Evolutionary conservation across 495 filamentous ascomycete genomes (phyloP).

Genomic region (Physcia stellaris): DNA sequence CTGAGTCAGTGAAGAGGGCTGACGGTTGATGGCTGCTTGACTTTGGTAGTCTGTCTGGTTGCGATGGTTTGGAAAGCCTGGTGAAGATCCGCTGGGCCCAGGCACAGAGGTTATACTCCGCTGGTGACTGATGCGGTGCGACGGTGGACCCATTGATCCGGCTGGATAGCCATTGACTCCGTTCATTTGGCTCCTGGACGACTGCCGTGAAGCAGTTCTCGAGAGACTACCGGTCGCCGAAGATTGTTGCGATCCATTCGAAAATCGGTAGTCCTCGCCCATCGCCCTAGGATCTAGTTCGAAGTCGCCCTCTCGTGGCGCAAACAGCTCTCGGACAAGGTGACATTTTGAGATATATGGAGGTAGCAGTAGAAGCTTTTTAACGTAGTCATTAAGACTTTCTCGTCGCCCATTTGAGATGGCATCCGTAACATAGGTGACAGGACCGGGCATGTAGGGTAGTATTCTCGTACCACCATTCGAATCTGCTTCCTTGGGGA

Average conservation of each 20-base stretch:
- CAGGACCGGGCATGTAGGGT: slow-evolving; percentile 97
- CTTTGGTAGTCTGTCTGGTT: slow-evolving; percentile 26
- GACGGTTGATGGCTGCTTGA: slow-evolving; percentile 44
- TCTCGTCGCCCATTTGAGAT: slow-evolving; percentile 87
- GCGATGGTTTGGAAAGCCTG: slow-evolving; percentile 21
- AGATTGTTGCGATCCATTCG: slow-evolving; percentile 57
- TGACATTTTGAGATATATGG: slow-evolving; percentile 69
- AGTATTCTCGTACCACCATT: slow-evolving; percentile 65
- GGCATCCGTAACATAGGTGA: slow-evolving; percentile 93
- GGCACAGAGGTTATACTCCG: slow-evolving; percentile 34
- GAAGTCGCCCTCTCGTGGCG: slow-evolving; percentile 79
- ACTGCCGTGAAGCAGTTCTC: slow-evolving; percentile 54
- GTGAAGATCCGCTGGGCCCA: slow-evolving; percentile 25
- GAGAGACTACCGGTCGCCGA: slow-evolving; percentile 37
- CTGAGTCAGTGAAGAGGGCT: slow-evolving; percentile 61
- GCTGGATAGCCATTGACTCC: slow-evolving; percentile 31
- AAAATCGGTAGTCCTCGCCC: slow-evolving; percentile 56
- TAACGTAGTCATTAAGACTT: slow-evolving; percentile 89
- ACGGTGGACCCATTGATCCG: slow-evolving; percentile 36
- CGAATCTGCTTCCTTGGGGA: slow-evolving; percentile 83
- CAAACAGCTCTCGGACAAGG: slow-evolving; percentile 80
- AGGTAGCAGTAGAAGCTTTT: slow-evolving; percentile 72
- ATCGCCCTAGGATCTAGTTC: slow-evolving; percentile 64
- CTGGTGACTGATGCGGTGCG: slow-evolving; percentile 44
- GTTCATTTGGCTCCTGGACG: slow-evolving; percentile 58